Evolutionary conservation across 441 rosid species (phyloP), one percentile per base, ranked within the genome.

Genomic region (Viola pubescens): DNA sequence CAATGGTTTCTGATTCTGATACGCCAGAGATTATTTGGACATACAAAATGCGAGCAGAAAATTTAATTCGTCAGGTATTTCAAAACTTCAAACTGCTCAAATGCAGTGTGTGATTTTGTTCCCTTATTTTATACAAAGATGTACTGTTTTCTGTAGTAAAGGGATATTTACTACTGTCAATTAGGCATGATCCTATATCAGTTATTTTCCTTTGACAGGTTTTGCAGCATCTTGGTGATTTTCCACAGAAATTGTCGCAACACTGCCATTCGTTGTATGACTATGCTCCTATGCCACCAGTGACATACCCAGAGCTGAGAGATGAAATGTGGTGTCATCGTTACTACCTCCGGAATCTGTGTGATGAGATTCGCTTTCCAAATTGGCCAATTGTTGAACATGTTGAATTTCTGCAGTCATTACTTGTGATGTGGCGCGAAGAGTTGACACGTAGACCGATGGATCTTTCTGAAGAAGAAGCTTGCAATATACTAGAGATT

Each of bases 281-380:
- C 4, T 94, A 87, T 82, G 98, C 99, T 69, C 99, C 99, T 13
- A 94, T 94, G 90, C 99, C 99, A 64, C 98, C 99, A 64, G 99
- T 89, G 68, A 95, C 99, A 9, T 95, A 95, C 69, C 98, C 98
- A 63, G 98, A 95, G 73, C 84, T 95, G 63, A 87, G 85, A 87
- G 98, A 95, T 83, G 99, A 95, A 82, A 95, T 95, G 99, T 95
- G 99, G 99, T 95, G 99, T 76, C 97, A 95, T 68, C 97, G 98
- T 19, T 95, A 95, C 69, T 95, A 95, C 78, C 98, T 95, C 26
- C 77, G 94, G 54, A 95, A 95, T 73, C 76, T 95, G 61, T 95
- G 99, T 69, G 96, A 95, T 69, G 97, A 91, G 74, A 87, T 87
- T 62, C 87, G 85, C 38, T 95, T 95, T 82, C 98, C 98, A 34